Evolutionary conservation across 345 rosid genomes (phyloP).

Genomic region (Citrus cavaleriei): DNA sequence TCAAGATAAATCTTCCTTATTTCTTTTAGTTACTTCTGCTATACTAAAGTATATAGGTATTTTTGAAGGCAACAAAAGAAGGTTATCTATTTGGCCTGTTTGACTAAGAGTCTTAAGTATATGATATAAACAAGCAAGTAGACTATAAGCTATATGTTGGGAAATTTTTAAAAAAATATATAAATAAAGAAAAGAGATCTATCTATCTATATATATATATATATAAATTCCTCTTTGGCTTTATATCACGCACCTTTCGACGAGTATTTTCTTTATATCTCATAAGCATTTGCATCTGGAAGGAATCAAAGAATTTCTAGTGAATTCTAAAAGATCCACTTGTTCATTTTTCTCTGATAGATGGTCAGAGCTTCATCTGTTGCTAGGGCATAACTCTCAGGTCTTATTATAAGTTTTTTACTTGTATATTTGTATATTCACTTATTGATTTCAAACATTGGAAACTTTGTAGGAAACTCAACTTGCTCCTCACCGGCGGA

Average conservation of each 20-base stretch:
- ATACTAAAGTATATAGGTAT: too few relatives aligned
- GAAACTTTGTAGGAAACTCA: conserved; percentile 82
- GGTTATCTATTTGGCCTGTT: not conserved
- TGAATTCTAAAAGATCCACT: not conserved
- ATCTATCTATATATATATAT: not conserved
- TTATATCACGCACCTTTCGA: not conserved
- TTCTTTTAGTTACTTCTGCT: not conserved
- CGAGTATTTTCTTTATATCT: not conserved
- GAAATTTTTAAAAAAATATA: not conserved
- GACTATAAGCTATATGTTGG: not conserved
- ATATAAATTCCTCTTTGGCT: not conserved
- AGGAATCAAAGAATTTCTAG: not conserved
- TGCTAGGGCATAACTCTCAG: not conserved
- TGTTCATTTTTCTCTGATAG: not conserved
- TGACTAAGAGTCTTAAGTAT: not conserved
- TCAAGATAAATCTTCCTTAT: not conserved
- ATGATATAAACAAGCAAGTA: not conserved
- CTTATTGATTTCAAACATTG: not conserved
- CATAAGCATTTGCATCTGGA: not conserved
- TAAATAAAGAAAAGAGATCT: not conserved
- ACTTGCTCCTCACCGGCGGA: conserved; percentile 77
- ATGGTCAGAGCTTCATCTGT: not conserved
- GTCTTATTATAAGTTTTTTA: not conserved
- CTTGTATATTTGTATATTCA: not conserved
- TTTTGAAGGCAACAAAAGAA: too few relatives aligned